phyloP scores from a whole-genome alignment of 192 early-diverging fungal species.

The Neocallimastix lanati region DNA sequence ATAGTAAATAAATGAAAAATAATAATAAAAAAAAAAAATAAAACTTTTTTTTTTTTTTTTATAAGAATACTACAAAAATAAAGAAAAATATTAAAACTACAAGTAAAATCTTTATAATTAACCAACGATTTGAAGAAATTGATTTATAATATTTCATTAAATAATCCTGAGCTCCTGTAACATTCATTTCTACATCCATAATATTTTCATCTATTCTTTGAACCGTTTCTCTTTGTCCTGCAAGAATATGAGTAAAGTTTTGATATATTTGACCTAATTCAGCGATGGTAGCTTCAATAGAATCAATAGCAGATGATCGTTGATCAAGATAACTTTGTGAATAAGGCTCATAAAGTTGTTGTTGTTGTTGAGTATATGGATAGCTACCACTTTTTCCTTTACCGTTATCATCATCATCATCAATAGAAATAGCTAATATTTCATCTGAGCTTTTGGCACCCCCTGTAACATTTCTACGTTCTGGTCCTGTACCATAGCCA shows the following conservation, averaged over 20 bases:
- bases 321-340: conserved; percentile 36
- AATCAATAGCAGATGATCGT: conserved; percentile 76
- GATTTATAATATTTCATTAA: conserved; percentile 80
- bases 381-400: not conserved
- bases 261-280: conserved; percentile 35
- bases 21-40: too few species aligned
- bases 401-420: not conserved
- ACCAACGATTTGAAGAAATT: conserved; percentile 82
- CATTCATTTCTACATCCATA: conserved; percentile 77
- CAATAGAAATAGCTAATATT: not conserved
- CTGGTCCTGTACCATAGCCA: not conserved
- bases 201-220: conserved; percentile 79
- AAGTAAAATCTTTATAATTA: conserved; percentile 89
- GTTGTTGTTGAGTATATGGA: not conserved
- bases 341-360: not conserved
- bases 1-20: too few species aligned
- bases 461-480: not conserved
- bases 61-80: conserved; percentile 34
- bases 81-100: conserved; percentile 76
- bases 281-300: conserved; percentile 90
- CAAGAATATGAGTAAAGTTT: not conserved
- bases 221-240: not conserved
- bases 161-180: conserved; percentile 73
- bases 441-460: not conserved
- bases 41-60: too few species aligned